phyloP scores from a whole-genome alignment of 257 asterid species.

The Gentiana straminea region DNA sequence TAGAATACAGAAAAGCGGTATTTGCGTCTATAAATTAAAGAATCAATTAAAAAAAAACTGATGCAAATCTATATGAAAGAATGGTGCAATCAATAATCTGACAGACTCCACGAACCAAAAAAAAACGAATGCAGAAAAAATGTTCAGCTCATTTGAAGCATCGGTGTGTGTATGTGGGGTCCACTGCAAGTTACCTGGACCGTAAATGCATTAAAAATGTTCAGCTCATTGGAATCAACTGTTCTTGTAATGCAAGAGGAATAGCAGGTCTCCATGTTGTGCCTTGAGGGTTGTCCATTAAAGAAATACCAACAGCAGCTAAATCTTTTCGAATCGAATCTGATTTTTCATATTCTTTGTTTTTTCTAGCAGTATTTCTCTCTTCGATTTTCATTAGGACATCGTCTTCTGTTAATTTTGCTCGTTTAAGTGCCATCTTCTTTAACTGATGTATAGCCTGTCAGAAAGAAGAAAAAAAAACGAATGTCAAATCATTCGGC shows the following conservation, averaged over 20 bases:
- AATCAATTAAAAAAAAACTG: too few species aligned
- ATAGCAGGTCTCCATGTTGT: conserved; percentile 58
- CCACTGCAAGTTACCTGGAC: too few species aligned
- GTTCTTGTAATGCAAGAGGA: conserved; percentile 44
- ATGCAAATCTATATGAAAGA: too few species aligned
- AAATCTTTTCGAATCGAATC: conserved; percentile 67
- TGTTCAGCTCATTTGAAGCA: too few species aligned
- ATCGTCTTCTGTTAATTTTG: conserved; percentile 57
- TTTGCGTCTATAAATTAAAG: too few species aligned
- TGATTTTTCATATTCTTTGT: conserved; percentile 74
- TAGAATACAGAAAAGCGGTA: too few species aligned
- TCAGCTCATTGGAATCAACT: conserved; percentile 27
- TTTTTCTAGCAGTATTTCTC: conserved; percentile 50
- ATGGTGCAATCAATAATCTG: too few species aligned
- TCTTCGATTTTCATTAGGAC: conserved; percentile 38
- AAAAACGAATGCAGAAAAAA: too few species aligned
- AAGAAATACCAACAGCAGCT: conserved; percentile 71
- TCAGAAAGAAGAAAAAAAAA: background rate
- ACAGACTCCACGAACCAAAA: too few species aligned
- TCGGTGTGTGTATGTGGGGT: too few species aligned
- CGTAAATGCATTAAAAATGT: background rate
- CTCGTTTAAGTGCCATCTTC: conserved; percentile 68
- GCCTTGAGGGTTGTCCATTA: conserved; percentile 76
- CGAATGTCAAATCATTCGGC: too few species aligned
- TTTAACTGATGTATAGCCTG: conserved; percentile 64